Conservation (phyloP, 768 basidiomycete genomes). For the Mycena polygramma region DNA sequence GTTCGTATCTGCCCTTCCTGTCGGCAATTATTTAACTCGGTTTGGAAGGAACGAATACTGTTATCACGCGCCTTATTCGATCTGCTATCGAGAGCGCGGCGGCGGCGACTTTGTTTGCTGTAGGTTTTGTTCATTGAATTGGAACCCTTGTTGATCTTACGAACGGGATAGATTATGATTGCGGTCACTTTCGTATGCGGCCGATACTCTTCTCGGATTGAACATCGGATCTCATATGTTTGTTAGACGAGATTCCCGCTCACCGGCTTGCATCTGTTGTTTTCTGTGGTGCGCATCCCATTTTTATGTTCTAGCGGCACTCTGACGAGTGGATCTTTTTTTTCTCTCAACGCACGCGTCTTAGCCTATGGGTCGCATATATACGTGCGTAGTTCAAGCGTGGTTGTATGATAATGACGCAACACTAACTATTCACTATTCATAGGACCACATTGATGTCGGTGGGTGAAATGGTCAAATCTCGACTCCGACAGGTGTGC, state of each 20-base stretch:
- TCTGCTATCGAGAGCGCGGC: constrained; percentile 27
- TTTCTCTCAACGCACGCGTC: too few species aligned
- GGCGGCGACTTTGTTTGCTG: constrained; percentile 23
- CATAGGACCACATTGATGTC: constrained; percentile 14
- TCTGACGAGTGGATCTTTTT: background rate
- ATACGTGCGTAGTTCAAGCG: constrained; percentile 14
- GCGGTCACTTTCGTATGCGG: constrained; percentile 9
- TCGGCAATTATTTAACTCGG: background rate
- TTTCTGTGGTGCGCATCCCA: constrained; percentile 7
- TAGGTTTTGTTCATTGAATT: background rate
- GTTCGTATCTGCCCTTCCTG: background rate
- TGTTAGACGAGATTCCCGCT: constrained; percentile 12
- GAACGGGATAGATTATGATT: constrained; percentile 15
- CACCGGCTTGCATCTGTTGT: constrained; percentile 10
- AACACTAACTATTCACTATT: background rate
- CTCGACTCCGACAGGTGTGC: too few species aligned
- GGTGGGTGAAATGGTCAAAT: too few species aligned
- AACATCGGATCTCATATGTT: background rate
- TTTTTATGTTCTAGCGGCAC: background rate
- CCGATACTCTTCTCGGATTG: too few species aligned
- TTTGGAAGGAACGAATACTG: constrained; percentile 6
- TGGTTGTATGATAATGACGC: background rate
- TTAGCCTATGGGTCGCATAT: constrained; percentile 27
- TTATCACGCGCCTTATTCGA: constrained; percentile 17
- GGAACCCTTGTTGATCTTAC: background rate